phyloP scores from a whole-genome alignment of 139 green algal genomes.

The Yamagishiella unicocca region DNA sequence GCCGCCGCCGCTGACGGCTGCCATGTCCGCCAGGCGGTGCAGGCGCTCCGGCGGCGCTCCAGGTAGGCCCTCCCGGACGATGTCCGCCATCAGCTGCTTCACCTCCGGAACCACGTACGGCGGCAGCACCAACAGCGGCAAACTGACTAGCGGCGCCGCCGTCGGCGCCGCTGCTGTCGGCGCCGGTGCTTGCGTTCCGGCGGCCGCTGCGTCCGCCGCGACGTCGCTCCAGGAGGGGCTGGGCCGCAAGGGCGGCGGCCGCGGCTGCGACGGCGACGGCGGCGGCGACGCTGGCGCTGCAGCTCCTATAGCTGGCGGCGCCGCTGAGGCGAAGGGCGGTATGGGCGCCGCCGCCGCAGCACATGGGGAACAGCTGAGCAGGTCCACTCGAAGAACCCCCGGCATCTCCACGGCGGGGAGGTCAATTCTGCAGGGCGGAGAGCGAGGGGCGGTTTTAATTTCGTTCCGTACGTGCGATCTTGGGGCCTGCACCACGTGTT shows the following conservation, averaged over 20 bases:
- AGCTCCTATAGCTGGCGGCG: too few relatives aligned
- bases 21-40: not conserved
- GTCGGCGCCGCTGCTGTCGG: not conserved
- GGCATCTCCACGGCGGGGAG: not conserved
- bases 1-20: not conserved
- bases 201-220: not conserved
- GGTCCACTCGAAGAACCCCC: not conserved
- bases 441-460: too few relatives aligned
- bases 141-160: not conserved
- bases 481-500: too few relatives aligned
- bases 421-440: not conserved
- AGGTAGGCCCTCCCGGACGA: not conserved
- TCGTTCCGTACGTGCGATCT: too few relatives aligned
- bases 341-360: too few relatives aligned
- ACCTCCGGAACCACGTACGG: constrained; percentile 30
- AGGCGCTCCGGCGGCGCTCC: not conserved
- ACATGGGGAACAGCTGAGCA: too few relatives aligned
- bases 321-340: too few relatives aligned
- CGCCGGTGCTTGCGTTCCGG: not conserved
- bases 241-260: too few relatives aligned
- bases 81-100: not conserved
- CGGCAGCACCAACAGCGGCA: constrained; percentile 1
- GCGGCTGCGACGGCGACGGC: too few relatives aligned
- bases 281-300: too few relatives aligned
- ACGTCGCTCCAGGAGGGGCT: not conserved